phyloP scores from a whole-genome alignment of 2,329 filamentous ascomycete genomes.

The Verticillium dahliae region DNA sequence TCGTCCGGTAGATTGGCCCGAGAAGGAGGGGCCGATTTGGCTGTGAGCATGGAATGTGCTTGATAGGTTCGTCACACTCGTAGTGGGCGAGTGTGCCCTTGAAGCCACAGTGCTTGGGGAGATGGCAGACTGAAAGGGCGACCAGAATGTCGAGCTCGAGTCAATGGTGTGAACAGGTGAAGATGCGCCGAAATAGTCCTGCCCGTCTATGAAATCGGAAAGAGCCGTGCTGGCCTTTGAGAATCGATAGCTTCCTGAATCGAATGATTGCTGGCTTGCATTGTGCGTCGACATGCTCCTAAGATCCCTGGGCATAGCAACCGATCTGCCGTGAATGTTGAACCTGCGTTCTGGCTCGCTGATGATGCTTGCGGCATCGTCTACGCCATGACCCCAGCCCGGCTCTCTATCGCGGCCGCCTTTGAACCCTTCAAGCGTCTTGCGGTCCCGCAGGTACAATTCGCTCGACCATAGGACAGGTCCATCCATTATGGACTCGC shows the following conservation, averaged over 20 bases:
- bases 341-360: constrained; percentile 49
- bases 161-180: constrained; percentile 68
- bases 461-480: constrained; percentile 91
- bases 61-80: constrained; percentile 53
- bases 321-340: constrained; percentile 34
- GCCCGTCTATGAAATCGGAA: constrained; percentile 62
- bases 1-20: constrained; percentile 43
- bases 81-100: constrained; percentile 54
- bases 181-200: constrained; percentile 62
- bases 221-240: constrained; percentile 50
- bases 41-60: constrained; percentile 34
- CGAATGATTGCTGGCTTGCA: constrained; percentile 62
- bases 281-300: constrained; percentile 55
- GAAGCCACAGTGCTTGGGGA: constrained; percentile 56
- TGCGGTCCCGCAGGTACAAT: constrained; percentile 73
- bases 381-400: constrained; percentile 27
- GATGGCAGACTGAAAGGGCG: constrained; percentile 67
- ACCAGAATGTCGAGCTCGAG: constrained; percentile 80
- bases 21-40: constrained; percentile 34
- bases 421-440: constrained; percentile 43
- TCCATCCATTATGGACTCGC: constrained; percentile 75
- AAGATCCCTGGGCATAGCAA: constrained; percentile 37
- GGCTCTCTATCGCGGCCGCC: constrained; percentile 38
- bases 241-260: constrained; percentile 59
- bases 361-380: constrained; percentile 46